These are phyloP conservation scores for Limnanthes douglasii DNA, from an alignment of 345 rosid species.

Conservation along the genomic window DNA sequence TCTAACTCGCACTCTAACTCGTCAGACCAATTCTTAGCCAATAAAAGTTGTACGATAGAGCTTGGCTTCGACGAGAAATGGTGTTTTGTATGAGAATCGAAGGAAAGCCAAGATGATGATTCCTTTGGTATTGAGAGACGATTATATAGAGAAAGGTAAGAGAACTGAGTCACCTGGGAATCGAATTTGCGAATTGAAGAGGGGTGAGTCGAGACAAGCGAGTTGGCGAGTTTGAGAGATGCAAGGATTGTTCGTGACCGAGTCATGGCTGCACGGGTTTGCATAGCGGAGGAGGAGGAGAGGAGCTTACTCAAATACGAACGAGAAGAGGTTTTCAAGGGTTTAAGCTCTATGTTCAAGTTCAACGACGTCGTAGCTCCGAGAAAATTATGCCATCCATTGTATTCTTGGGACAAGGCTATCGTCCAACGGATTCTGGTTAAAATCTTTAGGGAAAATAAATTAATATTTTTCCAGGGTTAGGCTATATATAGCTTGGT, in stretches of 20 bases:
- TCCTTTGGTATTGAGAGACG: slow-evolving; percentile 1
- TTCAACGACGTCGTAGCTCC: too few species aligned
- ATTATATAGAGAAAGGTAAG: slow-evolving; percentile 5
- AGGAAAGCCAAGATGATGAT: slow-evolving; percentile 6
- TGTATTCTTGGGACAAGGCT: too few species aligned
- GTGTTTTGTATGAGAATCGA: slow-evolving; percentile 7
- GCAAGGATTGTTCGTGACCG: slow-evolving; percentile 31
- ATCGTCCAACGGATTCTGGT: too few species aligned
- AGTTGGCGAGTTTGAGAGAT: slow-evolving; percentile 21
- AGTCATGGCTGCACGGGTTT: slow-evolving; percentile 29
- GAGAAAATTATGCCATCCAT: too few species aligned
- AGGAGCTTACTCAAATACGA: too few species aligned
- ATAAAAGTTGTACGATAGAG: slow-evolving; percentile 29
- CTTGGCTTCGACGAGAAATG: slow-evolving; percentile 27
- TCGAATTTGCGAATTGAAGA: slow-evolving; percentile 12
- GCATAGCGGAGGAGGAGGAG: background rate
- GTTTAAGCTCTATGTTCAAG: too few species aligned
- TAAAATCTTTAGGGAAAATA: too few species aligned
- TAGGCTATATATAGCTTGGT: too few species aligned
- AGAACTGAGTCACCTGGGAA: slow-evolving; percentile 28
- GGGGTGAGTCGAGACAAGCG: slow-evolving; percentile 18
- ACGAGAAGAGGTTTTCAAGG: slow-evolving; percentile 4
- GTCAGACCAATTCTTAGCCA: slow-evolving; percentile 30
- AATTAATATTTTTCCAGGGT: too few species aligned
- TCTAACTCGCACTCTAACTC: slow-evolving; percentile 33